Evolutionary conservation across 2,329 filamentous ascomycete genomes (phyloP), one percentile per base, ranked within the genome.

Genomic region (Podosphaera xanthii): DNA sequence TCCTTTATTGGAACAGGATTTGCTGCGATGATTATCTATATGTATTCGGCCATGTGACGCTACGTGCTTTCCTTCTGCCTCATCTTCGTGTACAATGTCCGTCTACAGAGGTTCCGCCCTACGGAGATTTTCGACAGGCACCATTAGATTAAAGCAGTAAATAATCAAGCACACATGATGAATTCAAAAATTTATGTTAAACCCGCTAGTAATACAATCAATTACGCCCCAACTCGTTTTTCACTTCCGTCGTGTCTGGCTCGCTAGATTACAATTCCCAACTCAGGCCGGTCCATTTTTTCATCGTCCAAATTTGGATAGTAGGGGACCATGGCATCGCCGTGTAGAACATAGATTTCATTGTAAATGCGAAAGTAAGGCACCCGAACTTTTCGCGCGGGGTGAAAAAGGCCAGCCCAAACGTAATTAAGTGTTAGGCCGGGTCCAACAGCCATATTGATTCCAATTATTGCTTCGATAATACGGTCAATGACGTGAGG

Each of bases 281-380:
- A 70, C 73, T 96, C 90, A 49, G 84, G 80, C 67, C 90, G 77
- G 66, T 86, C 82, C 67, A 91, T 74, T 60, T 81, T 82, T 63
- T 92, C 86, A 62, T 92, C 87, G 59, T 86, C 85, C 63, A 96
- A 72, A 63, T 85, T 84, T 0, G 91, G 92, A 69, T 96, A 98
- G 68, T 95, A 96, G 1, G 92, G 94, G 59, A 98, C 86, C 82
- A 98, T 94, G 35, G 88, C 82, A 71, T 98, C 92, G 22, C 91
- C 91, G 38, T 80, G 83, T 69, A 94, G 87, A 55, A 97, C 91
- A 69, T 98, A 98, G 2, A 90, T 88, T 70, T 96, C 89, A 67
- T 98, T 98, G 74, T 96, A 96, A 50, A 98, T 75, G 60, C 92
- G 78, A 91, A 92, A 98, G 74, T 97, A 98, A 30, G 94, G 92